Base-by-base conservation (phyloP, 2,329 filamentous ascomycete genomes). In the Cryphonectria parasitica region DNA sequence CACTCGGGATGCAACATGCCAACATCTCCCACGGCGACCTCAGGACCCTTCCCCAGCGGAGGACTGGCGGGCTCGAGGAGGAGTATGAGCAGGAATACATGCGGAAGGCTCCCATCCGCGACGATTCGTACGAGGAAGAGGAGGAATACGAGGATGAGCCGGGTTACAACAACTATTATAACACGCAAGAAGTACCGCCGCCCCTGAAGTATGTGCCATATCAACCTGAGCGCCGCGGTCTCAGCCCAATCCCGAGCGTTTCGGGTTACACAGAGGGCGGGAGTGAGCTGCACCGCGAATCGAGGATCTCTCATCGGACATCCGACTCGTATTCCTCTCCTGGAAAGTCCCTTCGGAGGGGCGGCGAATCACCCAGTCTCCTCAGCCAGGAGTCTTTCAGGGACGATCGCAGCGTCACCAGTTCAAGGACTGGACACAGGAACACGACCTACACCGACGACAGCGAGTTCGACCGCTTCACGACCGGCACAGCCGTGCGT, bases 201-300 rank as follows among this genome's bases (percentile, higher is more conserved):
- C 89, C 88, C 22, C 80, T 90, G 39, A 88, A 88, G 74, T 92
- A 91, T 75, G 85, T 90, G n/a, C 88, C 91, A 1, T 91, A 92
- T 73, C 87, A 90, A 75, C 86, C 89, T 15, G 89, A 91, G 74
- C 87, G 89, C 67, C 91, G 92, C 58, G 91, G 90, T 15, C 82
- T 97, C 64, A 98, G 95, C 77, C 95, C 95, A 0, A 95, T 97
- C 71, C 95, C 96, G 75, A 98, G 95, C 76, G 93, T 97, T 22
- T 95, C 94, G 15, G 96, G 95, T 73, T 95, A 94, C 76, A 91
- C 89, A 4, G 90, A 94, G 76, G 89, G 89, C 63, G 89, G 89
- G 67, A 90, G 85, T 75, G 87, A 90, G 72, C 82, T 83, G 45
- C 81, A 82, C 41, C 88, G 87, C 64, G 86, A 90, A 71, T 88